phyloP scores from a whole-genome alignment of 257 asterid species.

The Solanum lignicaule region DNA sequence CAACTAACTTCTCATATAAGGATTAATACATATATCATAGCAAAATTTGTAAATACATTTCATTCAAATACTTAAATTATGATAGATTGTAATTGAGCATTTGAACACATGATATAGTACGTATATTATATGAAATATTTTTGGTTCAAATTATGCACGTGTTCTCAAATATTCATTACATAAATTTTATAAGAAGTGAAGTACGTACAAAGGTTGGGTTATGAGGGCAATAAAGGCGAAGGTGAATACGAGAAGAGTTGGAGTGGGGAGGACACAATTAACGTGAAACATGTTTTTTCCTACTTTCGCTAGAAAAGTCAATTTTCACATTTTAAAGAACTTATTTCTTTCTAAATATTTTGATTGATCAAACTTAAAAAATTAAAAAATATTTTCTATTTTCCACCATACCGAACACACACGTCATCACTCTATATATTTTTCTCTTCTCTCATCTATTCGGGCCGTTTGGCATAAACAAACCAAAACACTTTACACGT shows the following conservation, averaged over 20 bases:
- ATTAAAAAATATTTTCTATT: too few species aligned
- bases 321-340: background rate
- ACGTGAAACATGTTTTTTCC: background rate
- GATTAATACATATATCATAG: background rate
- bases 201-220: background rate
- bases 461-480: background rate
- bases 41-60: background rate
- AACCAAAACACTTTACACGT: background rate
- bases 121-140: background rate
- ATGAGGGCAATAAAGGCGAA: background rate
- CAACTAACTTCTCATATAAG: background rate
- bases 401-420: background rate
- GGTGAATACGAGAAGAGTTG: background rate
- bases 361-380: background rate
- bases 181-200: too few species aligned
- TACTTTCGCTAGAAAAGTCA: background rate
- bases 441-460: background rate
- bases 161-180: background rate
- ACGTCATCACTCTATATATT: background rate
- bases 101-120: background rate
- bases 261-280: background rate
- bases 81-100: background rate
- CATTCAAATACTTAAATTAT: background rate
- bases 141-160: too few species aligned
- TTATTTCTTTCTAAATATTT: background rate